Evolutionary conservation across 2,329 filamentous ascomycete genomes (phyloP).

Genomic region (Colletotrichum falcatum): DNA sequence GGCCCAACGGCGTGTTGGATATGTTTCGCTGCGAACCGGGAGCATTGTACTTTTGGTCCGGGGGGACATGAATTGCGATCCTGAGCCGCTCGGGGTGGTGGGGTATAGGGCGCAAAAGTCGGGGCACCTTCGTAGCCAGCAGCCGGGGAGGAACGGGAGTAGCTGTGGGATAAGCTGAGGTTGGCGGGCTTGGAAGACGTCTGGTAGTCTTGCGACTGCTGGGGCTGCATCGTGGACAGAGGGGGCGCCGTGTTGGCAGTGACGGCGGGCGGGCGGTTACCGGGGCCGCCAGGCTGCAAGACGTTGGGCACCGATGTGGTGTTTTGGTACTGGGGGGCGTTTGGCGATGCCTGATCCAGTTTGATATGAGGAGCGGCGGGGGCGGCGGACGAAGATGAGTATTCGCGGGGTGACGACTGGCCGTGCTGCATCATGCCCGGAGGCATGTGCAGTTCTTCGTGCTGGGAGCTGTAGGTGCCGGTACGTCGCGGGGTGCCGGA

Average conservation of each 20-base stretch:
- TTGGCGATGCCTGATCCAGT: constrained; percentile 58
- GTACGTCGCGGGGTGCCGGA: constrained; percentile 52
- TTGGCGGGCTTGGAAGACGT: constrained; percentile 75
- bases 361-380: constrained; percentile 61
- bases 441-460: constrained; percentile 68
- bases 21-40: constrained; percentile 70
- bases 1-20: constrained; percentile 88
- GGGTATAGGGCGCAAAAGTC: constrained; percentile 66
- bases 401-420: constrained; percentile 62
- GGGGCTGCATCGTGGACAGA: constrained; percentile 60
- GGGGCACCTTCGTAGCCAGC: constrained; percentile 65
- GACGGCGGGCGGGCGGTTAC: constrained; percentile 52
- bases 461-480: constrained; percentile 55
- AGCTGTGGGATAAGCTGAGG: constrained; percentile 75
- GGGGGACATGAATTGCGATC: constrained; percentile 42
- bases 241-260: constrained; percentile 59
- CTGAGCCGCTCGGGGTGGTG: constrained; percentile 70
- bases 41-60: constrained; percentile 64
- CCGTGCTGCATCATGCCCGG: constrained; percentile 57
- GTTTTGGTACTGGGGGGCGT: constrained; percentile 55
- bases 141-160: constrained; percentile 87
- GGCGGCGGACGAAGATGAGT: constrained; percentile 48
- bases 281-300: constrained; percentile 63
- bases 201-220: constrained; percentile 64
- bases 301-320: constrained; percentile 66